A percentile compares a stretch with the other conserved stretches of the same genome.
These are phyloP conservation scores for Kalmusia sp. DNA, from an alignment of 2,329 filamentous ascomycete species.

Conservation along the genomic window DNA sequence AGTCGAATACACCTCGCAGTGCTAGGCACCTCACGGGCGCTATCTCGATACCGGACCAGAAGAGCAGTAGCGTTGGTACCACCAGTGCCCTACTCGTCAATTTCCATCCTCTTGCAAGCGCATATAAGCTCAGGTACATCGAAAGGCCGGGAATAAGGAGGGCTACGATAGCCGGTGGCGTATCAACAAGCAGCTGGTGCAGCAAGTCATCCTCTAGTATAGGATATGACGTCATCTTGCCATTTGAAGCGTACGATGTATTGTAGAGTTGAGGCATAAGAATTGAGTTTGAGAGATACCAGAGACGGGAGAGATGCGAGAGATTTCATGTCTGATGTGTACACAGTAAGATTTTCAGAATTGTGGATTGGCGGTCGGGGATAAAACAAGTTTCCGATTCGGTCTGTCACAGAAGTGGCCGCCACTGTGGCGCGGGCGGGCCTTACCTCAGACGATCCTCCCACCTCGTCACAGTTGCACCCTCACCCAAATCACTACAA, in stretches of 20 bases:
- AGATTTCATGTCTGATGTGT: too few relatives aligned
- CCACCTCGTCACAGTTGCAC: neutral
- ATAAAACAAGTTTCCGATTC: constrained; percentile 2
- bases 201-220: constrained; percentile 14
- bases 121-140: constrained; percentile 17
- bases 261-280: constrained; percentile 3
- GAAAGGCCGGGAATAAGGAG: constrained; percentile 12
- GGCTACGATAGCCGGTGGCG: constrained; percentile 16
- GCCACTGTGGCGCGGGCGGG: constrained; percentile 2
- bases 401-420: neutral
- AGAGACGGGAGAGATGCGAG: neutral
- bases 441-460: neutral
- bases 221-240: constrained; percentile 12
- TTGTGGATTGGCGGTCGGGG: neutral
- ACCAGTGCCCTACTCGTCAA: constrained; percentile 7
- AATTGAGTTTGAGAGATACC: neutral
- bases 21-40: constrained; percentile 20
- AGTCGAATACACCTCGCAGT: constrained; percentile 15
- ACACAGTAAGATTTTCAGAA: neutral
- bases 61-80: constrained; percentile 11
- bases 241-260: neutral
- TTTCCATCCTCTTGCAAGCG: constrained; percentile 11
- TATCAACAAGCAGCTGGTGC: constrained; percentile 15
- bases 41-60: constrained; percentile 15
- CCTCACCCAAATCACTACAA: neutral